Conservation (phyloP, 768 basidiomycete genomes). For the Albatrellus ellisii region DNA sequence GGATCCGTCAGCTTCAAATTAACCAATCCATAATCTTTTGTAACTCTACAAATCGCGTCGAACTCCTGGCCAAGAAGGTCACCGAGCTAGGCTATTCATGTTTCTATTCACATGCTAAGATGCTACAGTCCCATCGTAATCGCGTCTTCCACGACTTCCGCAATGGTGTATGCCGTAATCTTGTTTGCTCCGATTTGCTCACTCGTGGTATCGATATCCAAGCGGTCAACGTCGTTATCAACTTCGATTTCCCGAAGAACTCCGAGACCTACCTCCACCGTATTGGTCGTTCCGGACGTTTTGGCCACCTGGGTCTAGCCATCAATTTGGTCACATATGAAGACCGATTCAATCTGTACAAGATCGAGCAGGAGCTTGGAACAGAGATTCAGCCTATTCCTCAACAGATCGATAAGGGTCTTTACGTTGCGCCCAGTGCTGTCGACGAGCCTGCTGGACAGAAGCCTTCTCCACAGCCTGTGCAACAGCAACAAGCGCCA, state of each 20-base stretch:
- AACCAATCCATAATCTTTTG: conserved; percentile 99
- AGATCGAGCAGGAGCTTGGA: conserved; percentile 96
- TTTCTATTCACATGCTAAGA: conserved; percentile 99
- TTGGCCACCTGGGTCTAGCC: conserved; percentile 92
- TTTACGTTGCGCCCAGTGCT: conserved; percentile 80
- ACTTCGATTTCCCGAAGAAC: conserved; percentile 99
- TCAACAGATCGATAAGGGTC: conserved; percentile 73
- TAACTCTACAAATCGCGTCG: conserved; percentile 99
- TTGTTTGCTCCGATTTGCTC: conserved; percentile 95
- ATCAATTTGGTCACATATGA: conserved; percentile 98
- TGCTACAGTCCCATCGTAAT: conserved; percentile 98
- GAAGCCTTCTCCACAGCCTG: conserved; percentile 23
- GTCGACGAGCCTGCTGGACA: conserved; percentile 32
- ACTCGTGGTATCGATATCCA: conserved; percentile 99
- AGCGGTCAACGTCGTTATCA: conserved; percentile 99
- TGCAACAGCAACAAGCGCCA: conserved; percentile 17
- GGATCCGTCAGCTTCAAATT: conserved; percentile 76
- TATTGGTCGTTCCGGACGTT: conserved; percentile 95
- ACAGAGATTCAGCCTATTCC: conserved; percentile 98
- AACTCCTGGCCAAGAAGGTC: conserved; percentile 97
- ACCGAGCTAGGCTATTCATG: conserved; percentile 99
- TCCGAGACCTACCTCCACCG: conserved; percentile 98
- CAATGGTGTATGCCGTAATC: conserved; percentile 94
- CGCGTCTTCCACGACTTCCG: conserved; percentile 99
- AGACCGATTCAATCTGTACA: conserved; percentile 94